Evolutionary conservation across 2,329 filamentous ascomycete genomes (phyloP).

Genomic region (Cordyceps cateniannulata): DNA sequence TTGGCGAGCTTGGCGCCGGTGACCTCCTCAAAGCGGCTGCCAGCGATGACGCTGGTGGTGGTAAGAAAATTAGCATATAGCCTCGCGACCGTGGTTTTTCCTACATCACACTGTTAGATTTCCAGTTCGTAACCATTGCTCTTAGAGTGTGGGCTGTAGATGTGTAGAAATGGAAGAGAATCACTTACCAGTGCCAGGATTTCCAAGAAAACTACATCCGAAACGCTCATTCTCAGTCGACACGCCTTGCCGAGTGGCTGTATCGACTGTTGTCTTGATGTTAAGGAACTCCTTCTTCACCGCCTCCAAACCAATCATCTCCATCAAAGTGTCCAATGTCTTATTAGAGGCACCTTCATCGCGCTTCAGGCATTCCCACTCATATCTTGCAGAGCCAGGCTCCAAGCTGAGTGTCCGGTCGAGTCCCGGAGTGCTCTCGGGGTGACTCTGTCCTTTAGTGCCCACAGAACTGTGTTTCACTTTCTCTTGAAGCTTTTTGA

Average conservation of each 20-base stretch:
- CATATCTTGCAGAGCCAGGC: constrained; percentile 31
- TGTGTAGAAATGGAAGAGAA: not conserved
- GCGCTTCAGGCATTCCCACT: constrained; percentile 58
- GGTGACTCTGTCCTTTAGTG: not conserved
- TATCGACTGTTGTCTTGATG: constrained; percentile 60
- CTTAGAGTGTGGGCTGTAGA: not conserved
- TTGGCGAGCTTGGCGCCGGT: constrained; percentile 62
- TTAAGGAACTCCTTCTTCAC: constrained; percentile 59
- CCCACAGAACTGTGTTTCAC: not conserved
- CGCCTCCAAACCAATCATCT: constrained; percentile 62
- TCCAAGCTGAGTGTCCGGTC: not conserved
- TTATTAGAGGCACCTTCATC: constrained; percentile 42
- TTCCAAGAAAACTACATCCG: constrained; percentile 59
- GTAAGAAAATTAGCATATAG: constrained; percentile 62
- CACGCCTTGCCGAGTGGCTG: constrained; percentile 47
- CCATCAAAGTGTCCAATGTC: constrained; percentile 58
- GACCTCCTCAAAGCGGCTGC: constrained; percentile 55
- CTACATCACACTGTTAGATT: constrained; percentile 18
- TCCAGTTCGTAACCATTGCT: not conserved
- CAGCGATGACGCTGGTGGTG: constrained; percentile 55
- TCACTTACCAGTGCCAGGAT: constrained; percentile 62
- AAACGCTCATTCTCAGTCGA: constrained; percentile 53
- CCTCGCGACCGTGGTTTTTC: constrained; percentile 69
- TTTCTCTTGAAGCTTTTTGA: constrained; percentile 14
- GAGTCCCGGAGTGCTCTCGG: not conserved